These are phyloP conservation scores for Cladophialophora bantiana DNA, from an alignment of 2,329 filamentous ascomycete species.

Conservation along the genomic window DNA sequence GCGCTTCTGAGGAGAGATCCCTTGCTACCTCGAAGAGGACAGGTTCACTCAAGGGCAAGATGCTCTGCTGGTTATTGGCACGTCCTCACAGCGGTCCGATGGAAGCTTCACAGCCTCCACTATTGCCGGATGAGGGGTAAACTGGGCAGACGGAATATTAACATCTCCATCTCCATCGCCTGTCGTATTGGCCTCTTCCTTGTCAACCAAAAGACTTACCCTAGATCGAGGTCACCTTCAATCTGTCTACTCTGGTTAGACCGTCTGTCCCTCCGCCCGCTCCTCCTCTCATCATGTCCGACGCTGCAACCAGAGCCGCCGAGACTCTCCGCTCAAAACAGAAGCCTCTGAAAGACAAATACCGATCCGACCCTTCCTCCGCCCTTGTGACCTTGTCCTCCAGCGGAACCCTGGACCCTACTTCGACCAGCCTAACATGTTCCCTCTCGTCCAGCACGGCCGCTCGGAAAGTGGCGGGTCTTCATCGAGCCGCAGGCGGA, in stretches of 20 bases:
- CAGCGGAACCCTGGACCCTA: slow-evolving; percentile 53
- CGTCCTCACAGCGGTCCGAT: slow-evolving; percentile 21
- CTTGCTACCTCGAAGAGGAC: neutral
- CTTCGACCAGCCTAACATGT: slow-evolving; percentile 53
- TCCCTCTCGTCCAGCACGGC: slow-evolving; percentile 53
- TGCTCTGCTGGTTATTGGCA: neutral
- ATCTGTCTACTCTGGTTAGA: too few species aligned
- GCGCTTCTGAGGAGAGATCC: neutral
- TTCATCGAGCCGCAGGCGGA: slow-evolving; percentile 58
- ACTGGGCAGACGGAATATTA: slow-evolving; percentile 3
- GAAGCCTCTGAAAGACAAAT: slow-evolving; percentile 57
- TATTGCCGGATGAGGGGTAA: slow-evolving; percentile 25
- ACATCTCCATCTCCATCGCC: neutral
- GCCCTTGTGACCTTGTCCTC: slow-evolving; percentile 57
- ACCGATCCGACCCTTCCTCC: slow-evolving; percentile 53
- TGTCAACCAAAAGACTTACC: too few species aligned
- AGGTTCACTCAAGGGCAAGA: neutral
- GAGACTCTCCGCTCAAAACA: slow-evolving; percentile 54
- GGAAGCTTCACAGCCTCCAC: slow-evolving; percentile 25
- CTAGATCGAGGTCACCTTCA: too few species aligned
- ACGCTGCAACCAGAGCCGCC: slow-evolving; percentile 33
- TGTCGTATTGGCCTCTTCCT: neutral
- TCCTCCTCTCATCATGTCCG: slow-evolving; percentile 31
- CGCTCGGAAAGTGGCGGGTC: slow-evolving; percentile 54
- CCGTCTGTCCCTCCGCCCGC: neutral